Evolutionary conservation across 305 asterid genomes (phyloP).

Genomic region (Fraxinus velutina): DNA sequence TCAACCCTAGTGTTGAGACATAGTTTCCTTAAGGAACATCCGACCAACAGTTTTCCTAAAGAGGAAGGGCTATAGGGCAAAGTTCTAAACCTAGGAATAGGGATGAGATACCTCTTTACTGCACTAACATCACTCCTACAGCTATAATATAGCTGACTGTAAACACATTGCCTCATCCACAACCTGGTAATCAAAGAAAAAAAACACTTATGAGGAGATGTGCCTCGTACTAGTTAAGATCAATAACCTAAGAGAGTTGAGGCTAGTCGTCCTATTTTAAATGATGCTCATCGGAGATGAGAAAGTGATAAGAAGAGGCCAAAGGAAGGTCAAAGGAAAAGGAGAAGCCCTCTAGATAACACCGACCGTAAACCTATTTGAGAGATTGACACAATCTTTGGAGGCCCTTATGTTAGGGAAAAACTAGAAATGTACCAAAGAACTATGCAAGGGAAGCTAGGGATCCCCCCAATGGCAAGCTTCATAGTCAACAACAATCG

Average conservation of each 20-base stretch:
- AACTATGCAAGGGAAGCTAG: neutral
- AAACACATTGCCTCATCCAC: neutral
- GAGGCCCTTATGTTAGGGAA: neutral
- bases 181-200: neutral
- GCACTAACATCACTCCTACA: neutral
- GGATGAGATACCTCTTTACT: neutral
- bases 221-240: neutral
- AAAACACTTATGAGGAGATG: neutral
- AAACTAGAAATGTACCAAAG: neutral
- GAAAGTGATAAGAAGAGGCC: neutral
- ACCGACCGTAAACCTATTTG: neutral
- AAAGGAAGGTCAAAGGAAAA: neutral
- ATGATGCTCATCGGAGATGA: neutral
- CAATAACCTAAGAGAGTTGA: neutral
- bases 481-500: neutral
- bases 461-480: neutral
- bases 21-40: too few relatives aligned
- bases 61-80: neutral
- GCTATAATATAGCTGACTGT: neutral
- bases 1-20: neutral
- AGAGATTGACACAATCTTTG: neutral
- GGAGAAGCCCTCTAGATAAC: neutral
- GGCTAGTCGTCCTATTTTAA: neutral
- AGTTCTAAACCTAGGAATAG: neutral
- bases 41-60: too few relatives aligned